These are phyloP conservation scores for Cryptococcus sp. DNA, from an alignment of 1,284 basidiomycete species.

Conservation along the genomic window DNA sequence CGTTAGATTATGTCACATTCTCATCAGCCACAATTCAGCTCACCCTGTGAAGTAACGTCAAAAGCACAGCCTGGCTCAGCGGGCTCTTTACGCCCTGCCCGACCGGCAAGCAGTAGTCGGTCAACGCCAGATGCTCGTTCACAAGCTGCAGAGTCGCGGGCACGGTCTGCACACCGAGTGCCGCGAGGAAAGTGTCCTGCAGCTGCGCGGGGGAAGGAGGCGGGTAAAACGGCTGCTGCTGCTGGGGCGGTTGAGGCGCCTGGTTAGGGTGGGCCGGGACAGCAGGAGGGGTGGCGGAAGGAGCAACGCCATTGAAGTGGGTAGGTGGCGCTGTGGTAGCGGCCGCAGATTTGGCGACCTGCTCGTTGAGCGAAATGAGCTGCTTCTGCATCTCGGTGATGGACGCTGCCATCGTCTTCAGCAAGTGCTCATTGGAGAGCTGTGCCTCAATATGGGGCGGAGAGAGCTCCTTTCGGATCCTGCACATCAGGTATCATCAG, in stretches of 20 bases:
- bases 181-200: constrained; percentile 35
- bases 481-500: constrained; percentile 1
- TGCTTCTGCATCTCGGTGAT: constrained; percentile 30
- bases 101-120: constrained; percentile 23
- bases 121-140: constrained; percentile 17
- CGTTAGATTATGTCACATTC: background rate
- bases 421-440: constrained; percentile 6
- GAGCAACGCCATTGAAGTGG: background rate
- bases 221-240: constrained; percentile 5
- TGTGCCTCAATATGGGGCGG: constrained; percentile 7
- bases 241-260: constrained; percentile 4
- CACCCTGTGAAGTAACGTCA: constrained; percentile 40
- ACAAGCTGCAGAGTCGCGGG: constrained; percentile 27
- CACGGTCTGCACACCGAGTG: constrained; percentile 18
- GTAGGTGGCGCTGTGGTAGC: background rate
- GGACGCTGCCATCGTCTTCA: constrained; percentile 21
- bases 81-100: constrained; percentile 16
- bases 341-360: constrained; percentile 12
- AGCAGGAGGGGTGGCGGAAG: constrained; percentile 1
- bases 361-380: constrained; percentile 24
- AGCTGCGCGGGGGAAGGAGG: constrained; percentile 15
- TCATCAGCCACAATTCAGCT: constrained; percentile 8
- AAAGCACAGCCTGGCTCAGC: constrained; percentile 33
- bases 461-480: constrained; percentile 28
- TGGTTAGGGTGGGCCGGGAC: constrained; percentile 1